Evolutionary conservation across 2,329 filamentous ascomycete species (phyloP).

Genomic region (Colletotrichum destructivum): DNA sequence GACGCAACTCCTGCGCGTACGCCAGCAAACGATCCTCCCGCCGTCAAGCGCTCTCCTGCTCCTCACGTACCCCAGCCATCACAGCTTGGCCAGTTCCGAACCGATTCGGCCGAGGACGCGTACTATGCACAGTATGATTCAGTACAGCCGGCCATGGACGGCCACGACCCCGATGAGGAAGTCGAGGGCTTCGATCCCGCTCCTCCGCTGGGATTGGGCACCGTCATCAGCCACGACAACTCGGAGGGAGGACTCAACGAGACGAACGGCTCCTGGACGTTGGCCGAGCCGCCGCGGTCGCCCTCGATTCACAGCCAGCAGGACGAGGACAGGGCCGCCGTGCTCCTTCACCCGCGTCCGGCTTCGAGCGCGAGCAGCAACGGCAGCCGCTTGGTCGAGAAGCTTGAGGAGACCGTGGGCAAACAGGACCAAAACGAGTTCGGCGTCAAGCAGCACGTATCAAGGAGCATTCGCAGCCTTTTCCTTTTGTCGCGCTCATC

Average conservation of each 20-base stretch:
- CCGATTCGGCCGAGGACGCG: slow-evolving; percentile 71
- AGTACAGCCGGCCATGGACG: slow-evolving; percentile 86
- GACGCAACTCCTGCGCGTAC: slow-evolving; percentile 79
- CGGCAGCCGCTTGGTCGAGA: slow-evolving; percentile 72
- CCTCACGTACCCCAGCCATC: slow-evolving; percentile 56
- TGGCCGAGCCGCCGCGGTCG: slow-evolving; percentile 60
- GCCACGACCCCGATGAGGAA: slow-evolving; percentile 84
- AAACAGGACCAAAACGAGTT: slow-evolving; percentile 76
- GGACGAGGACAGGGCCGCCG: slow-evolving; percentile 55
- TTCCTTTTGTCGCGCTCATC: slow-evolving; percentile 79
- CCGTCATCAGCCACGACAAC: slow-evolving; percentile 43
- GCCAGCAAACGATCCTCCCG: slow-evolving; percentile 56
- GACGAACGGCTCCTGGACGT: slow-evolving; percentile 59
- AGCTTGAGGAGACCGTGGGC: slow-evolving; percentile 69
- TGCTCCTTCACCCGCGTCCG: slow-evolving; percentile 70
- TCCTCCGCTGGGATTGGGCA: slow-evolving; percentile 53
- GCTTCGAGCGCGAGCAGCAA: slow-evolving; percentile 71
- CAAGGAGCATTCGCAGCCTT: slow-evolving; percentile 82
- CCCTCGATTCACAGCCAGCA: slow-evolving; percentile 48
- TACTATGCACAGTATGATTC: slow-evolving; percentile 85
- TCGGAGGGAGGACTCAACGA: slow-evolving; percentile 52
- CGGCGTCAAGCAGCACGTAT: slow-evolving; percentile 84
- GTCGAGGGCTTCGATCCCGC: slow-evolving; percentile 51
- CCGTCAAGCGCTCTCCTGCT: slow-evolving; percentile 73
- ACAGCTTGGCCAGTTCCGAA: slow-evolving; percentile 44